These are phyloP conservation scores for Erysimum cheiri DNA, from an alignment of 441 rosid genomes.

Conservation along the genomic window DNA sequence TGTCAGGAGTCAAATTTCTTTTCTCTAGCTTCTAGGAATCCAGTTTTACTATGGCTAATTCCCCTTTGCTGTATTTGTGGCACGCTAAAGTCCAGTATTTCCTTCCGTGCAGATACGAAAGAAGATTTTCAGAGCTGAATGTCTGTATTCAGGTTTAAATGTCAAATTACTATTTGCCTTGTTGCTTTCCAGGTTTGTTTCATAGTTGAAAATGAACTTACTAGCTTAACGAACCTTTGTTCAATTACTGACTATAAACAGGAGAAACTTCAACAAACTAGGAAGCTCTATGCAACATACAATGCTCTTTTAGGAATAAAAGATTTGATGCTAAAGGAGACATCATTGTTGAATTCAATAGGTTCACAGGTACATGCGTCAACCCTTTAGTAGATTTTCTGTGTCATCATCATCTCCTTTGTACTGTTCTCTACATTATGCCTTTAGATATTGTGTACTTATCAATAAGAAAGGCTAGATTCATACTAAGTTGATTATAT, in stretches of 20 bases:
- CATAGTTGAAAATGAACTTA: not conserved
- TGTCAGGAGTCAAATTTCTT: constrained; percentile 16
- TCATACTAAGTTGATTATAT: not conserved
- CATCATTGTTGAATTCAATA: constrained; percentile 73
- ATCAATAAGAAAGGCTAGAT: not conserved
- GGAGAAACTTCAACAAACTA: constrained; percentile 83
- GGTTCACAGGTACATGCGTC: constrained; percentile 67
- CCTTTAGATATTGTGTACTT: not conserved
- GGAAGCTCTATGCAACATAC: constrained; percentile 78
- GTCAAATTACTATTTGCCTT: constrained; percentile 16
- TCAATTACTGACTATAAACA: constrained; percentile 44
- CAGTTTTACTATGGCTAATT: constrained; percentile 9
- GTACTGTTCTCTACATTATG: constrained; percentile 6
- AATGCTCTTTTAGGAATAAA: constrained; percentile 84
- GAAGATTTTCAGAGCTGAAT: constrained; percentile 75
- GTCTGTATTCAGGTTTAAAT: constrained; percentile 67
- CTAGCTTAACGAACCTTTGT: constrained; percentile 19
- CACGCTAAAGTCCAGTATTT: constrained; percentile 25
- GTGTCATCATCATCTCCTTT: constrained; percentile 6
- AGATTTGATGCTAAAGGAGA: constrained; percentile 88
- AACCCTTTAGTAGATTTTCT: constrained; percentile 17
- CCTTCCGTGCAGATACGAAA: constrained; percentile 69
- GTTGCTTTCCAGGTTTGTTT: constrained; percentile 19
- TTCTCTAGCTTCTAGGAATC: constrained; percentile 26
- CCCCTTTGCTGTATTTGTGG: constrained; percentile 8